A percentile compares a stretch with the other conserved stretches of the same genome.
These are phyloP conservation scores for Aspergillus fructus DNA, from an alignment of 2,329 filamentous ascomycete genomes.

Conservation along the genomic window DNA sequence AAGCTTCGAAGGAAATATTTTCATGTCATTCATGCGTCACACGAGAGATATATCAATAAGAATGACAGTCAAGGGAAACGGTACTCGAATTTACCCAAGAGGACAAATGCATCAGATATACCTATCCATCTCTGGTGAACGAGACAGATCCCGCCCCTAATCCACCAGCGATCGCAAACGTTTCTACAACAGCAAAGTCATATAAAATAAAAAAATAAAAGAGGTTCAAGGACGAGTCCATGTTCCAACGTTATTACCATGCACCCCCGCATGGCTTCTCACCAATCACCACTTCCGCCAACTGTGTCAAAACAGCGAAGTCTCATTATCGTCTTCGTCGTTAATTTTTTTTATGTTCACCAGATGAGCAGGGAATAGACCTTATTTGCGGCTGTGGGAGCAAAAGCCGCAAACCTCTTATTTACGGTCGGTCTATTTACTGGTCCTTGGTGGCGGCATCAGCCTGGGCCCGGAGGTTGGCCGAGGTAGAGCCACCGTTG, in stretches of 20 bases:
- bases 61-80: conserved; percentile 4
- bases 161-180: conserved; percentile 8
- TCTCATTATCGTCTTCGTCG: conserved; percentile 6
- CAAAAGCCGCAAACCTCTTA: conserved; percentile 8
- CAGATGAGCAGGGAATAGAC: conserved; percentile 21
- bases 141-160: conserved; percentile 7
- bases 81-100: conserved; percentile 23
- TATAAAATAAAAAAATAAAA: conserved; percentile 5
- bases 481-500: conserved; percentile 69
- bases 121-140: conserved; percentile 12
- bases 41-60: background rate
- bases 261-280: background rate
- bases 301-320: background rate
- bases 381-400: conserved; percentile 15
- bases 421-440: conserved; percentile 37
- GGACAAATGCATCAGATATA: conserved; percentile 21
- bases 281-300: background rate
- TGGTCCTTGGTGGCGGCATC: conserved; percentile 65
- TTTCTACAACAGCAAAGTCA: conserved; percentile 16
- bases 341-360: background rate
- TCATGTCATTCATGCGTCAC: conserved; percentile 1
- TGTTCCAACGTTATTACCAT: conserved; percentile 1
- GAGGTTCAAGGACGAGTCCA: conserved; percentile 8
- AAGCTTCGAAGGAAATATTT: background rate
- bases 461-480: conserved; percentile 85